A percentile compares a stretch with the other conserved stretches of the same genome.
Conservation (phyloP, 208 protist genomes). For the Wallacemonas sp. region DNA sequence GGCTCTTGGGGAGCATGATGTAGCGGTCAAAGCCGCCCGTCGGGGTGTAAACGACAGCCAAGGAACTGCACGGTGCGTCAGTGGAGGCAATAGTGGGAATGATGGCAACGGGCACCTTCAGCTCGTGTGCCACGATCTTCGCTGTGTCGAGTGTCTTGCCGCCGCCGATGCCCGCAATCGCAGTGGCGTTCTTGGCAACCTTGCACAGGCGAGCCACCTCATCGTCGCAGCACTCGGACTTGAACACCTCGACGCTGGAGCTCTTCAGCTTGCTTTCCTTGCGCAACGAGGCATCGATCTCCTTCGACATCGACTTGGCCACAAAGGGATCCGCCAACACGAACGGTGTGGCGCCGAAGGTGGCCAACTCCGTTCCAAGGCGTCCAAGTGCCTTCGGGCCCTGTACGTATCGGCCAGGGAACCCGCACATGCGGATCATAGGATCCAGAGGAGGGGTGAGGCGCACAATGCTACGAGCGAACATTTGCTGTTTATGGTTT, state of each 20-base stretch:
- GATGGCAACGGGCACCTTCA: constrained; percentile 18
- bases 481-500: background rate
- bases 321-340: constrained; percentile 24
- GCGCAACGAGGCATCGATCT: background rate
- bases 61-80: constrained; percentile 29
- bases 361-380: constrained; percentile 19
- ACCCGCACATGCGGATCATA: constrained; percentile 7
- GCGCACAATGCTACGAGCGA: background rate
- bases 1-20: constrained; percentile 23
- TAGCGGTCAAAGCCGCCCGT: constrained; percentile 26
- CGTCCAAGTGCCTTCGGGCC: constrained; percentile 18
- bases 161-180: constrained; percentile 24
- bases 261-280: constrained; percentile 2
- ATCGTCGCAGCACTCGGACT: constrained; percentile 19
- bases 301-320: constrained; percentile 1
- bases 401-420: constrained; percentile 32
- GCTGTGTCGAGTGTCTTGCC: constrained; percentile 31
- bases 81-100: constrained; percentile 26
- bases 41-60: constrained; percentile 22
- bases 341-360: constrained; percentile 16
- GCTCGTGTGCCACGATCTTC: constrained; percentile 25
- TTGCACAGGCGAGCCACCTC: constrained; percentile 18
- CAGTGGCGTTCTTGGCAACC: background rate
- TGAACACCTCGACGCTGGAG: constrained; percentile 13
- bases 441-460: constrained; percentile 2